Conservation (phyloP, 352 stramenopile species). For the Pythium graminicola region DNA sequence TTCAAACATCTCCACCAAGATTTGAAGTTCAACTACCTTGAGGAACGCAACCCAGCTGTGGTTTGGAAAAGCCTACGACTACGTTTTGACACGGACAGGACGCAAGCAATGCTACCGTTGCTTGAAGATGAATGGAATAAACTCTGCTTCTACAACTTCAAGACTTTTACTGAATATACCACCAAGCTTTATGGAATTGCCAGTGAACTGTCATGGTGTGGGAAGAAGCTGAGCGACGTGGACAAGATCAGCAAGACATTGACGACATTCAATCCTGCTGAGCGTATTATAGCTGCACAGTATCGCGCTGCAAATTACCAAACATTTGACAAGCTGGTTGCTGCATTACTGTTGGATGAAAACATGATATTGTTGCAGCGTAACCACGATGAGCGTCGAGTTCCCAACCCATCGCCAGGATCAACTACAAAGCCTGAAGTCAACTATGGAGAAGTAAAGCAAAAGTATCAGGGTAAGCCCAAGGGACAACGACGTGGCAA, state of each 20-base stretch:
- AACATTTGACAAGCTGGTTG: slow-evolving; percentile 15
- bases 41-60: slow-evolving; percentile 8
- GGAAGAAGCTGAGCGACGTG: slow-evolving; percentile 1
- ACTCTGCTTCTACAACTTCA: slow-evolving; percentile 21
- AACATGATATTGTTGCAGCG: slow-evolving; percentile 16
- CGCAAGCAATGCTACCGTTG: background rate
- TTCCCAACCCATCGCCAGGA: background rate
- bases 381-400: slow-evolving; percentile 14
- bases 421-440: background rate
- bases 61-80: slow-evolving; percentile 10
- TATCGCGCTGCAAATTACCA: slow-evolving; percentile 10
- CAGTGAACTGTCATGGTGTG: slow-evolving; percentile 12
- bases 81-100: slow-evolving; percentile 8
- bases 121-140: slow-evolving; percentile 17
- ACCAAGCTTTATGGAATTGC: slow-evolving; percentile 13
- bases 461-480: background rate
- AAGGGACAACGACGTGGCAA: background rate
- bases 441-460: slow-evolving; percentile 1
- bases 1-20: slow-evolving; percentile 7
- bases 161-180: slow-evolving; percentile 17
- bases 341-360: slow-evolving; percentile 9
- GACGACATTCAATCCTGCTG: slow-evolving; percentile 8
- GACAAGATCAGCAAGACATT: slow-evolving; percentile 12
- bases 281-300: slow-evolving; percentile 8
- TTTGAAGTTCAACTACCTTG: slow-evolving; percentile 18